Evolutionary conservation across 192 early-diverging fungal genomes (phyloP).

Genomic region (Coemansia nantahalensis): DNA sequence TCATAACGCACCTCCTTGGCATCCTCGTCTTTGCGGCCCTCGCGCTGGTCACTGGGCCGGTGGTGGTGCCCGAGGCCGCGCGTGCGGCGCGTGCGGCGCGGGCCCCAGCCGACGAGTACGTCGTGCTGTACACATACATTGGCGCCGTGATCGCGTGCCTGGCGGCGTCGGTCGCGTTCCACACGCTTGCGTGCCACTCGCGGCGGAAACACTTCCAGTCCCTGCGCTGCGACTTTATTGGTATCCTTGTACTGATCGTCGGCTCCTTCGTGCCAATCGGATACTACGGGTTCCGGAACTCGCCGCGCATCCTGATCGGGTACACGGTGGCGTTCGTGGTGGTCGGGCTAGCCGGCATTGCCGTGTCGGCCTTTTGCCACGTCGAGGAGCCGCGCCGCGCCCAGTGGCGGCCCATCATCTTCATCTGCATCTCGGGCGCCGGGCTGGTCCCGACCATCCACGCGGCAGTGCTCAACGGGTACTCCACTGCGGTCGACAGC

Average conservation of each 20-base stretch:
- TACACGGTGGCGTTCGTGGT: conserved; percentile 63
- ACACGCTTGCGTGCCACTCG: conserved; percentile 84
- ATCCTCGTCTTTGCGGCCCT: conserved; percentile 57
- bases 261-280: conserved; percentile 53
- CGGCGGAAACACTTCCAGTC: conserved; percentile 34
- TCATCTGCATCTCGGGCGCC: conserved; percentile 74
- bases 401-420: conserved; percentile 71
- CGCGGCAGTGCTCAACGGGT: conserved; percentile 63
- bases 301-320: conserved; percentile 46
- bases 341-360: conserved; percentile 65
- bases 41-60: conserved; percentile 47
- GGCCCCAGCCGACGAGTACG: conserved; percentile 57
- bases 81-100: not conserved
- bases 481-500: conserved; percentile 46
- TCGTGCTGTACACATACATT: conserved; percentile 74
- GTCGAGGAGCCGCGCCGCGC: conserved; percentile 74
- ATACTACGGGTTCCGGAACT: conserved; percentile 58
- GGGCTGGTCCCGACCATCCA: conserved; percentile 79
- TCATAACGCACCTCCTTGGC: conserved; percentile 80
- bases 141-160: conserved; percentile 76
- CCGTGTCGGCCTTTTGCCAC: conserved; percentile 56
- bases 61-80: conserved; percentile 23
- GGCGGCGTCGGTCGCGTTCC: conserved; percentile 73
- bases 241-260: conserved; percentile 81
- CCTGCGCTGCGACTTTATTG: conserved; percentile 84